Conservation (phyloP, 441 rosid genomes). For the Euphorbia corollata region DNA sequence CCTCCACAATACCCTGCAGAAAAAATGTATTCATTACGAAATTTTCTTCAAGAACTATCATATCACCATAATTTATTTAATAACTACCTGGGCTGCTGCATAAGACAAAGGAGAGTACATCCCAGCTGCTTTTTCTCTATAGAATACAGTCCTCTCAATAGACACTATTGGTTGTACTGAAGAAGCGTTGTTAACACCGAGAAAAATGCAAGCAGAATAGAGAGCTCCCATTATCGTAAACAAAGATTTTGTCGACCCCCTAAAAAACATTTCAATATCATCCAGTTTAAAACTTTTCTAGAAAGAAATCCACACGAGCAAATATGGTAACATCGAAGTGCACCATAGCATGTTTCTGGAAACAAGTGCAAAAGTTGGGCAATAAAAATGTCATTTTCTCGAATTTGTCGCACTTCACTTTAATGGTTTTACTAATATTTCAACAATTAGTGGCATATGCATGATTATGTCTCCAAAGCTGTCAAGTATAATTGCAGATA, state of each 20-base stretch:
- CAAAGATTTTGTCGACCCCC: conserved; percentile 51
- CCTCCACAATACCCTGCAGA: conserved; percentile 72
- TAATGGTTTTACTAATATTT: not conserved
- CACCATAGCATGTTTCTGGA: not conserved
- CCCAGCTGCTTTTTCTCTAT: conserved; percentile 89
- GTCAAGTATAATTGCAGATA: not conserved
- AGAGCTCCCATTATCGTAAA: conserved; percentile 76
- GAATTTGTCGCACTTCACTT: not conserved
- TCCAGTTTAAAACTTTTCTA: not conserved
- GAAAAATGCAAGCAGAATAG: conserved; percentile 70
- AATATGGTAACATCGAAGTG: not conserved
- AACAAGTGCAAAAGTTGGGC: not conserved
- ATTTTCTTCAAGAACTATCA: not conserved
- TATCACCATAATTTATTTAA: not conserved
- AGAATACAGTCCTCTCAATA: conserved; percentile 78
- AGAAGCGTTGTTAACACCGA: conserved; percentile 81
- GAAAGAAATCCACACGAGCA: too few relatives aligned
- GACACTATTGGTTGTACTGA: conserved; percentile 84
- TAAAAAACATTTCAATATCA: conserved; percentile 10
- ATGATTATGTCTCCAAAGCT: not conserved
- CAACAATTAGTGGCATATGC: not conserved
- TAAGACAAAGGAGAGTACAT: conserved; percentile 72
- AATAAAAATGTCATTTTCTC: not conserved
- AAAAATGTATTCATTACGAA: conserved; percentile 8
- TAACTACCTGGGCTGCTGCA: conserved; percentile 63